Evolutionary conservation across 2,329 filamentous ascomycete genomes (phyloP).

Genomic region (Scedosporium aurantiacum): DNA sequence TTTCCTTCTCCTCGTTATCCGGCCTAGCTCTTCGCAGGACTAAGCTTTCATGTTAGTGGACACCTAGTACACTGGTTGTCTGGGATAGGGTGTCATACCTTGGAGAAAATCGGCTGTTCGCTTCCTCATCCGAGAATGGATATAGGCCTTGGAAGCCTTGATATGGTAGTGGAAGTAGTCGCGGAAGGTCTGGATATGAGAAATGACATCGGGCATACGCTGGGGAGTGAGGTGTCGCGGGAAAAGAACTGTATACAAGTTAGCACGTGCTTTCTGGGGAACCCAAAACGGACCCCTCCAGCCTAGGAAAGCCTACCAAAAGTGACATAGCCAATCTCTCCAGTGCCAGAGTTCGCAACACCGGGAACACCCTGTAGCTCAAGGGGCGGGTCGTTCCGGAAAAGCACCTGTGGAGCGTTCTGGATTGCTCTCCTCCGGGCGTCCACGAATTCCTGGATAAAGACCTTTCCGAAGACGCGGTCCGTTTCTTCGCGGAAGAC

Average conservation of each 20-base stretch:
- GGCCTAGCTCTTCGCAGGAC: constrained; percentile 93
- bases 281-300: not conserved
- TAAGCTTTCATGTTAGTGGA: constrained; percentile 27
- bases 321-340: constrained; percentile 93
- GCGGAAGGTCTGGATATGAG: constrained; percentile 98
- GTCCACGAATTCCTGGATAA: constrained; percentile 97
- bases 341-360: constrained; percentile 62
- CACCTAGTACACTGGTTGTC: not conserved
- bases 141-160: constrained; percentile 98
- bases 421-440: constrained; percentile 89
- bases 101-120: constrained; percentile 97
- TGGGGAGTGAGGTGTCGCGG: constrained; percentile 86
- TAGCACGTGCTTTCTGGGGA: not conserved
- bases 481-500: constrained; percentile 98
- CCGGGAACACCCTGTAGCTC: constrained; percentile 82
- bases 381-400: constrained; percentile 85
- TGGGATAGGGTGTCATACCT: constrained; percentile 45
- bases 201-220: constrained; percentile 88
- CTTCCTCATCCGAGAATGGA: constrained; percentile 95
- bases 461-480: constrained; percentile 93
- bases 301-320: constrained; percentile 55
- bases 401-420: constrained; percentile 95
- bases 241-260: constrained; percentile 61
- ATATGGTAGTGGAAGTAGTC: constrained; percentile 99
- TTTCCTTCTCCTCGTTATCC: constrained; percentile 92